Evolutionary conservation across 2,329 filamentous ascomycete genomes (phyloP), one percentile per base, ranked within the genome.

Genomic region (Didymella keratinophila): DNA sequence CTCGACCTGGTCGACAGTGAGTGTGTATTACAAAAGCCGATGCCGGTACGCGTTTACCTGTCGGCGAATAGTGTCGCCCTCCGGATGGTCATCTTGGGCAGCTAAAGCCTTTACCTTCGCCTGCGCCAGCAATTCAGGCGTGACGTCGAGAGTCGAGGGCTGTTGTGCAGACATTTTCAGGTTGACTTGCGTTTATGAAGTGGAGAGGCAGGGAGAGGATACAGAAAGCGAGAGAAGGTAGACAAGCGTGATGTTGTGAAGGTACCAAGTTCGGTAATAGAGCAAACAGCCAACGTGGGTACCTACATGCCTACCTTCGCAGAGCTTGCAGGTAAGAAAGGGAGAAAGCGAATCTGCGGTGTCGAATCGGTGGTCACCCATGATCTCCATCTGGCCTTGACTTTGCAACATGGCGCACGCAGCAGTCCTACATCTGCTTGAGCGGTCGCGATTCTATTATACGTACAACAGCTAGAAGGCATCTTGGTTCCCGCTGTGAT

Each of bases 1-100:
- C 47, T 83, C 81, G 23, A 83, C 79, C 73, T 83, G 36, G 7
- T 11, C 18, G 18, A 20, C 3, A 20, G 18, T 39, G 36, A 39
- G 36, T 20, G 12, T 11, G 5, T 65, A 18, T 41, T 18, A 11
- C 5, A n/a, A 8, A 8, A n/a, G 2, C 16, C 16, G 8, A n/a
- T 8, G 8, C 18, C n/a, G 3, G 2, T 44, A 8, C 18, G 18
- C 23, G 1, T 67, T n/a, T 51, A 73, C 72, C 60, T 75, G 72
- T 11, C 65, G 64, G 27, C 72, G 73, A 16, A 76, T 74, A 8
- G 51, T 41, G 10, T 56, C 65, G 12, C 66, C 73, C 48, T 74
- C 64, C 20, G 71, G 70, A 56, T 72, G 69, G 27, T 74, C 72
- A 11, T 44, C 49, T 39, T 47, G 28, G 9, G 23, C 27, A 23